Conservation (phyloP, 1,284 basidiomycete species). For the Ganoderma sinense region DNA sequence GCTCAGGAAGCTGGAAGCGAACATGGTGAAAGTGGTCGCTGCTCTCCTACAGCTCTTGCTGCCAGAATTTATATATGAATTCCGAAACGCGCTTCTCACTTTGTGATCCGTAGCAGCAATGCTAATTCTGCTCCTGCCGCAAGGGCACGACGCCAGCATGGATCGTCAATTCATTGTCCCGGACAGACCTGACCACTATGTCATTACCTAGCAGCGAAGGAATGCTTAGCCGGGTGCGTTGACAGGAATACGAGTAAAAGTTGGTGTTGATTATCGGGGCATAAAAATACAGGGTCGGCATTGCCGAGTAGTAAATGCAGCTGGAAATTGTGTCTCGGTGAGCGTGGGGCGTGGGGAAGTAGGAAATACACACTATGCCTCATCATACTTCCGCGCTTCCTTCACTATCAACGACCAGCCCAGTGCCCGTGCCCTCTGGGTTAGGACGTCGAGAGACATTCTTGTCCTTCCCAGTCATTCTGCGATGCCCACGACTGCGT, state of each 20-base stretch:
- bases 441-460: not conserved
- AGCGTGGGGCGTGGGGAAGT: not conserved
- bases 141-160: not conserved
- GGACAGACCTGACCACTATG: not conserved
- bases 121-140: not conserved
- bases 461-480: slow-evolving; percentile 18
- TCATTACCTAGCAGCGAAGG: not conserved
- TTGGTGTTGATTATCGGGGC: not conserved
- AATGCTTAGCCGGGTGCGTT: not conserved
- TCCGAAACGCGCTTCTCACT: not conserved
- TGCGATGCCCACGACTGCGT: slow-evolving; percentile 65
- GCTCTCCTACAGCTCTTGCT: not conserved
- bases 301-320: not conserved
- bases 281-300: not conserved
- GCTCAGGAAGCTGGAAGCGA: not conserved
- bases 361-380: not conserved
- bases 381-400: not conserved
- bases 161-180: not conserved
- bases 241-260: not conserved
- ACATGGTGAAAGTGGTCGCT: not conserved
- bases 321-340: not conserved
- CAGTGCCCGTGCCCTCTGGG: not conserved
- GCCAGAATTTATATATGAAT: not conserved
- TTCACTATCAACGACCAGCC: not conserved
- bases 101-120: not conserved